Evolutionary conservation across 805 yeast species (phyloP).

Genomic region (Dipodascopsis tothii): DNA sequence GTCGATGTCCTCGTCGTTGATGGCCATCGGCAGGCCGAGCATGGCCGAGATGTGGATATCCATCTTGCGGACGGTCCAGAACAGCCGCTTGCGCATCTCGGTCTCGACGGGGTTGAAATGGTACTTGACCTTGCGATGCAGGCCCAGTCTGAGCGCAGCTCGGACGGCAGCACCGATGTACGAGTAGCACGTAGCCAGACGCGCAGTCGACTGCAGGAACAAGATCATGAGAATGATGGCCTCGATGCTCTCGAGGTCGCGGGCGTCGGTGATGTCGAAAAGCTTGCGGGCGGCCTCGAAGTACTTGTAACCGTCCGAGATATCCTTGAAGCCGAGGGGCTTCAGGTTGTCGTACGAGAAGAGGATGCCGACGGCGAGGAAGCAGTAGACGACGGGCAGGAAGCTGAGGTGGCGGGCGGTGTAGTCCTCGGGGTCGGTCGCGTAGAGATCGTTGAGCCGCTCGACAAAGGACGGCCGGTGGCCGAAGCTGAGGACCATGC

Average conservation of each 20-base stretch:
- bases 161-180: conserved; percentile 83
- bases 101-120: conserved; percentile 67
- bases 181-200: conserved; percentile 78
- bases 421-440: conserved; percentile 63
- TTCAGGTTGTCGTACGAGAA: conserved; percentile 37
- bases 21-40: conserved; percentile 74
- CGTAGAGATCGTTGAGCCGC: conserved; percentile 68
- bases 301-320: conserved; percentile 62
- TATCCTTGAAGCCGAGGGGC: conserved; percentile 30
- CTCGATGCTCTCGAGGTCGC: conserved; percentile 75
- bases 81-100: conserved; percentile 75
- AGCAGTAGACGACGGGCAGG: conserved; percentile 72
- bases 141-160: conserved; percentile 73
- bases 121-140: conserved; percentile 64
- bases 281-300: conserved; percentile 73
- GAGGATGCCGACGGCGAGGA: conserved; percentile 82
- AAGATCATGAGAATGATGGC: conserved; percentile 79
- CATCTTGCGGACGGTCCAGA: conserved; percentile 86
- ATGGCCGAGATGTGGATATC: conserved; percentile 83
- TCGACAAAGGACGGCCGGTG: conserved; percentile 74
- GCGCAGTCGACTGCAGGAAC: conserved; percentile 80
- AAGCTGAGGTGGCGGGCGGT: conserved; percentile 68
- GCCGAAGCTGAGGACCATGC: conserved; percentile 76
- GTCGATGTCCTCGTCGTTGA: conserved; percentile 72
- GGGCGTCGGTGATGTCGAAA: conserved; percentile 75